These are phyloP conservation scores for Heracleum sosnowskyi DNA, from an alignment of 129 eudicot species.

Conservation along the genomic window DNA sequence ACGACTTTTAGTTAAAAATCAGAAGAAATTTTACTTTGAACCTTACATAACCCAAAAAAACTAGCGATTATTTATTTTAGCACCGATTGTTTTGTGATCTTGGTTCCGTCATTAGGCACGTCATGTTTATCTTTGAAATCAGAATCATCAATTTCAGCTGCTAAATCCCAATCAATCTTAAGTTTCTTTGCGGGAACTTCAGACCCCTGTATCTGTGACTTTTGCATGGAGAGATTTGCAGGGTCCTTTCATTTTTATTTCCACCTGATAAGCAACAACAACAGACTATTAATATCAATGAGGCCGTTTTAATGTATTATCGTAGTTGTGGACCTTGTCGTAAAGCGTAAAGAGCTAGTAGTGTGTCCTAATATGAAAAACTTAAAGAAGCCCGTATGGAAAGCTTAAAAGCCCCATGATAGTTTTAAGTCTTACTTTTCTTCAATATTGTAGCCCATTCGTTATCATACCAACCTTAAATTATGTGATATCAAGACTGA, in stretches of 20 bases:
- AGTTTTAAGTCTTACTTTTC: no score
- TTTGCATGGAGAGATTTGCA: slow-evolving; percentile 63
- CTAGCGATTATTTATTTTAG: no score
- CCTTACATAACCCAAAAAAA: no score
- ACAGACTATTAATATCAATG: not conserved
- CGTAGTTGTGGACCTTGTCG: no score
- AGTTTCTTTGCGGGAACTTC: slow-evolving; percentile 83
- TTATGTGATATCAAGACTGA: no score
- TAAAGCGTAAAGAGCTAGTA: no score
- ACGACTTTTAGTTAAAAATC: no score
- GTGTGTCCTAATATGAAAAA: not conserved
- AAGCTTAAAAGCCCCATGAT: not conserved
- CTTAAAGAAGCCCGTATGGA: not conserved
- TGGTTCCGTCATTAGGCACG: no score
- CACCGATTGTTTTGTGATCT: no score
- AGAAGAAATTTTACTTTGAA: no score
- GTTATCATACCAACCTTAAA: no score
- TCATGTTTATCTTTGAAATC: slow-evolving; percentile 46
- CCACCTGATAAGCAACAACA: slow-evolving; percentile 39
- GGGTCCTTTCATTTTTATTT: slow-evolving; percentile 38
- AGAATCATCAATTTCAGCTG: slow-evolving; percentile 76
- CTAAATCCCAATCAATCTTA: slow-evolving; percentile 83
- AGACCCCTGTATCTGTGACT: slow-evolving; percentile 79
- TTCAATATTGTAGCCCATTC: not conserved
- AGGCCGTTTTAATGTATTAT: no score